phyloP scores from a whole-genome alignment of 2,329 filamentous ascomycete genomes.

The Teratosphaeria gauchensis region DNA sequence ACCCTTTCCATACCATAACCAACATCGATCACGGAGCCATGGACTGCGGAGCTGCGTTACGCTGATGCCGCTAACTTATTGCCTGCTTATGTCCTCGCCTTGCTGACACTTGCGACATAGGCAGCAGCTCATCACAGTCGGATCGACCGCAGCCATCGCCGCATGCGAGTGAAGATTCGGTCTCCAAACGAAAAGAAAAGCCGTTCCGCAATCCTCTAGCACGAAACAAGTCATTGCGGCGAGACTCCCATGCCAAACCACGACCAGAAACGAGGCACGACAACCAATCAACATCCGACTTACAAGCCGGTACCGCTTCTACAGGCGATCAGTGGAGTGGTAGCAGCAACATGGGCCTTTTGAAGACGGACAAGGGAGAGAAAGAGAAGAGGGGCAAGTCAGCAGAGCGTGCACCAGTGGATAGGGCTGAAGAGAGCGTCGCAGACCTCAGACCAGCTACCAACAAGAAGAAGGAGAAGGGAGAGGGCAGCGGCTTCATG shows the following conservation, averaged over 20 bases:
- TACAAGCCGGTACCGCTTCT: constrained; percentile 20
- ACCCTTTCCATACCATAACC: background rate
- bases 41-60: background rate
- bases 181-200: constrained; percentile 18
- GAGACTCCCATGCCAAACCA: constrained; percentile 21
- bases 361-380: constrained; percentile 8
- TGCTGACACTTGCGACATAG: constrained; percentile 8
- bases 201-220: constrained; percentile 17
- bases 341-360: constrained; percentile 10
- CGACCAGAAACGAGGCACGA: constrained; percentile 7
- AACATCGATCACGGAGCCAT: background rate
- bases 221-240: constrained; percentile 20
- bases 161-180: constrained; percentile 21
- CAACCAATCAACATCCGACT: constrained; percentile 14
- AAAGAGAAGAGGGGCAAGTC: constrained; percentile 24
- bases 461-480: constrained; percentile 15
- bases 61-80: background rate
- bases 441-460: constrained; percentile 7
- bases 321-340: constrained; percentile 13
- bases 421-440: constrained; percentile 18
- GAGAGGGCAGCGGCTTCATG: constrained; percentile 17
- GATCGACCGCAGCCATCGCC: constrained; percentile 16
- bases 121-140: constrained; percentile 7
- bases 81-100: background rate
- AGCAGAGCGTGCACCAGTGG: constrained; percentile 18